These are phyloP conservation scores for Zostera marina DNA, from an alignment of 116 monocot genomes.

Conservation along the genomic window DNA sequence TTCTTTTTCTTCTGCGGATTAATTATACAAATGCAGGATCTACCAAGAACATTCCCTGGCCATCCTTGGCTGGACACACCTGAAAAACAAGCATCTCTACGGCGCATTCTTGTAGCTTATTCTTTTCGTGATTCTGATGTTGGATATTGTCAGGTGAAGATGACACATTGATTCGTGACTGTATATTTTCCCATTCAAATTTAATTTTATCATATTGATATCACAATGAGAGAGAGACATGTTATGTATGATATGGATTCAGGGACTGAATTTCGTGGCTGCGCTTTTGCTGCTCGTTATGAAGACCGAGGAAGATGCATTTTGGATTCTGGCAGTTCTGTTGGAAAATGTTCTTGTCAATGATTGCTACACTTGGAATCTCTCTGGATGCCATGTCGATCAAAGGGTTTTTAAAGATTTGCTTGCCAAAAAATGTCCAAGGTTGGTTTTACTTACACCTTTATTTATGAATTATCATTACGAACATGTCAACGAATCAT, in stretches of 20 bases:
- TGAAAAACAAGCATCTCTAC: constrained; percentile 74
- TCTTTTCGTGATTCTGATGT: constrained; percentile 94
- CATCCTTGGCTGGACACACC: constrained; percentile 88
- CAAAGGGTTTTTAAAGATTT: constrained; percentile 93
- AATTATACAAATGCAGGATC: constrained; percentile 35
- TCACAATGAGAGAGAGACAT: too few relatives aligned
- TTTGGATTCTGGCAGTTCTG: constrained; percentile 95
- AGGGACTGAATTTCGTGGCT: constrained; percentile 96
- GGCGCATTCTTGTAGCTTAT: constrained; percentile 88
- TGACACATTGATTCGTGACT: too few relatives aligned
- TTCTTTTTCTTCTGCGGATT: background rate
- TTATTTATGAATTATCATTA: too few relatives aligned
- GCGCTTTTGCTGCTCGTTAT: constrained; percentile 76
- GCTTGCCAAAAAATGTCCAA: constrained; percentile 86
- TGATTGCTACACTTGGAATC: constrained; percentile 87
- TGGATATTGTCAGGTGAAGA: constrained; percentile 97
- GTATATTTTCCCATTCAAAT: too few relatives aligned
- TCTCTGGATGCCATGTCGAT: constrained; percentile 95
- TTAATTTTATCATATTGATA: too few relatives aligned
- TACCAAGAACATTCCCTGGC: constrained; percentile 81
- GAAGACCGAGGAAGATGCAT: constrained; percentile 93
- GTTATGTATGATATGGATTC: background rate
- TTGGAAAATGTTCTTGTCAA: constrained; percentile 86
- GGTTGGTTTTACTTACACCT: constrained; percentile 25
- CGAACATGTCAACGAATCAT: too few relatives aligned